Conservation (phyloP, 176 grass and related monocot species). For the Saccharum officinarum region DNA sequence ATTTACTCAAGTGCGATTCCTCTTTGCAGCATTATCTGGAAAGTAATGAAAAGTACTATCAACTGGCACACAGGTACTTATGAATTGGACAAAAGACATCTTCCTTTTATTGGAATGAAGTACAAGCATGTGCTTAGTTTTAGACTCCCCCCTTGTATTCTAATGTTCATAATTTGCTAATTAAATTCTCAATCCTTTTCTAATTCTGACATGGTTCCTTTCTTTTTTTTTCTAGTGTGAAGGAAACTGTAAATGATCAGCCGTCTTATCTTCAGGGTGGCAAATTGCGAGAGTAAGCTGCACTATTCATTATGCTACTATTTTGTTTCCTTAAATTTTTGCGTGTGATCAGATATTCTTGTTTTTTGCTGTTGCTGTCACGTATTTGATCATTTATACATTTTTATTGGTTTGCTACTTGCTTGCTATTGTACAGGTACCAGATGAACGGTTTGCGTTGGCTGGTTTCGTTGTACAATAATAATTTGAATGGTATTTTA, state of each 20-base stretch:
- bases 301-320: not conserved
- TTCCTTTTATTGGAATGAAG: not conserved
- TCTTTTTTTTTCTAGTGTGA: slow-evolving; percentile 65
- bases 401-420: slow-evolving; percentile 29
- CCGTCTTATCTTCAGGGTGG: slow-evolving; percentile 85
- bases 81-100: slow-evolving; percentile 26
- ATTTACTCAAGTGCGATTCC: slow-evolving; percentile 34
- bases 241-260: slow-evolving; percentile 86
- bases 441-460: slow-evolving; percentile 98
- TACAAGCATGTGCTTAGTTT: slow-evolving; percentile 12
- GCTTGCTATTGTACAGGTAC: slow-evolving; percentile 60
- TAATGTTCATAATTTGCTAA: not conserved
- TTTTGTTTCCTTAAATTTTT: not conserved
- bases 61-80: slow-evolving; percentile 83
- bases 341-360: not conserved
- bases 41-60: slow-evolving; percentile 99
- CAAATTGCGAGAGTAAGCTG: slow-evolving; percentile 92
- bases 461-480: slow-evolving; percentile 97
- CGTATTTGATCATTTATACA: slow-evolving; percentile 10
- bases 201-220: slow-evolving; percentile 44
- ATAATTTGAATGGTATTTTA: slow-evolving; percentile 97
- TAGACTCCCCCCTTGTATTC: not conserved
- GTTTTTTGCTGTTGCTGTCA: not conserved
- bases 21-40: slow-evolving; percentile 96
- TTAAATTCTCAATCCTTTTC: slow-evolving; percentile 13